Conservation (phyloP, 139 green algal genomes). For the Closterium sp. region DNA sequence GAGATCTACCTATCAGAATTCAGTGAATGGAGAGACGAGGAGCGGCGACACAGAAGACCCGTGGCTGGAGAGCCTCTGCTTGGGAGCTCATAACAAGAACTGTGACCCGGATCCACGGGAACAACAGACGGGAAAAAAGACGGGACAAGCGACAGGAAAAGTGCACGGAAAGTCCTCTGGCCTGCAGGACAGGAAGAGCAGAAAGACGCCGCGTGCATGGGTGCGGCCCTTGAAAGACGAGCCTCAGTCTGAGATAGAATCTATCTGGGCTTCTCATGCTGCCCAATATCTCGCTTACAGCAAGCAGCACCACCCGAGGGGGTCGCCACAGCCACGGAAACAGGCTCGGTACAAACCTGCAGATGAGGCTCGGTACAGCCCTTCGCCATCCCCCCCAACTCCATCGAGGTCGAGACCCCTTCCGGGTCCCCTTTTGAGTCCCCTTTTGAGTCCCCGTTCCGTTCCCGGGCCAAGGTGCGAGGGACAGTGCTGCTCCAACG, state of each 20-base stretch:
- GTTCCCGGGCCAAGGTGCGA: background rate
- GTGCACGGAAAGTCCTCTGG: no score
- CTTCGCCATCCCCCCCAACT: no score
- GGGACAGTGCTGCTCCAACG: constrained; percentile 2
- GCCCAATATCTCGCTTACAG: background rate
- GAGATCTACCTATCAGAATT: background rate
- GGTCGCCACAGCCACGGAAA: background rate
- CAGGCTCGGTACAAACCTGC: no score
- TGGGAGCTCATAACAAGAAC: background rate
- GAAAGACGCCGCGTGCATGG: background rate
- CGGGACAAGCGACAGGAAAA: no score
- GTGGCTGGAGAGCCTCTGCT: background rate
- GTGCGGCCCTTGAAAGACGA: background rate
- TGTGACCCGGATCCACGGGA: background rate
- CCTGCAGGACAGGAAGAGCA: background rate
- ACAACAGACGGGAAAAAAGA: no score
- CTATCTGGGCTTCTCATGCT: background rate
- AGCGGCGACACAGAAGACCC: background rate
- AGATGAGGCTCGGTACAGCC: no score
- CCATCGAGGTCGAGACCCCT: no score
- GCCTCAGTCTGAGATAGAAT: background rate
- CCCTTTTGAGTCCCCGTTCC: no score
- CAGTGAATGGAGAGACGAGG: background rate
- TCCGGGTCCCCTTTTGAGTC: no score
- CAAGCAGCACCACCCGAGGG: background rate